phyloP scores from a whole-genome alignment of 176 grass and related monocot species.

The Aegilops umbellulata region DNA sequence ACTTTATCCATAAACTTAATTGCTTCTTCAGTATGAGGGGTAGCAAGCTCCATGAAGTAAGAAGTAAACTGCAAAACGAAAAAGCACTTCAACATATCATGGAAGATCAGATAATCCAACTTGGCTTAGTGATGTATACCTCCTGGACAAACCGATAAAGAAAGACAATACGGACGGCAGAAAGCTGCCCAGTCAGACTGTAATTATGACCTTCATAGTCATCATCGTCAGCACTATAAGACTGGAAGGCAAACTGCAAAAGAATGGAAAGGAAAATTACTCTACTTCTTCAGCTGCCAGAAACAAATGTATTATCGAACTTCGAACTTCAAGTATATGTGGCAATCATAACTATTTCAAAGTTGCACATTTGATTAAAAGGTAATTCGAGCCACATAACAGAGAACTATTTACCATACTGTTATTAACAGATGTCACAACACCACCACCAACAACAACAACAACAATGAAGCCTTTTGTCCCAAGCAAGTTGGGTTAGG shows the following conservation, averaged over 20 bases:
- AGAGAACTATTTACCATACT: no score
- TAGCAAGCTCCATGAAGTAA: slow-evolving; percentile 99
- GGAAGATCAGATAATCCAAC: neutral
- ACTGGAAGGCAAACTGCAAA: slow-evolving; percentile 78
- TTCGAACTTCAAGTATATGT: neutral
- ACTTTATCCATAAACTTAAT: slow-evolving; percentile 98
- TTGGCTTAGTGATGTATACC: slow-evolving; percentile 43
- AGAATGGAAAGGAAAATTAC: slow-evolving; percentile 20
- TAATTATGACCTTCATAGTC: slow-evolving; percentile 92
- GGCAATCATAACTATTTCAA: neutral
- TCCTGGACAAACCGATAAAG: slow-evolving; percentile 97
- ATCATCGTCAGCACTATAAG: slow-evolving; percentile 85
- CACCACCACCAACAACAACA: neutral
- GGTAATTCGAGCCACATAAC: neutral
- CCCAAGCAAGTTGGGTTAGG: neutral
- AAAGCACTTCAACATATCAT: slow-evolving; percentile 13
- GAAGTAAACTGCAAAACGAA: slow-evolving; percentile 76
- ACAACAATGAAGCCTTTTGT: neutral
- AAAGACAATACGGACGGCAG: slow-evolving; percentile 95
- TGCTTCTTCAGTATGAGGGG: slow-evolving; percentile 91
- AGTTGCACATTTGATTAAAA: neutral
- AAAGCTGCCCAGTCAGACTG: slow-evolving; percentile 86
- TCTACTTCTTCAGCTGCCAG: neutral
- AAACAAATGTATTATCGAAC: slow-evolving; percentile 2
- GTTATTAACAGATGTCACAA: neutral